Conservation (phyloP, 2,329 filamentous ascomycete genomes). For the Colletotrichum aenigma region DNA sequence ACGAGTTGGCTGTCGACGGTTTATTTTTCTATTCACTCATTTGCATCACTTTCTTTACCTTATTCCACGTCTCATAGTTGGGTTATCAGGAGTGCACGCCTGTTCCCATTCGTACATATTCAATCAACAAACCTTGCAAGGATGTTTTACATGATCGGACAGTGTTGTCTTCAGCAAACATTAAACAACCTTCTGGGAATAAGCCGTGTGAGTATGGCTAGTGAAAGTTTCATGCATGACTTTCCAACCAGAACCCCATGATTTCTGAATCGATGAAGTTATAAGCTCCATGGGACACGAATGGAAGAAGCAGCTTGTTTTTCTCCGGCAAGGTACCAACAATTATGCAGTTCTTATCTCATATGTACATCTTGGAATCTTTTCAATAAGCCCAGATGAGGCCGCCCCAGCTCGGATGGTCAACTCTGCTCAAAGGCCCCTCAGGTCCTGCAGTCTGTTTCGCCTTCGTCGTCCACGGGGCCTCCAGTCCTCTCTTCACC, state of each 20-base stretch:
- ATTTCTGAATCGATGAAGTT: not conserved
- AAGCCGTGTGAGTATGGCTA: no score
- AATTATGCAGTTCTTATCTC: not conserved
- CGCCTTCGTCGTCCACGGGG: slow-evolving; percentile 10
- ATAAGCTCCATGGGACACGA: not conserved
- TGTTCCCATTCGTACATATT: not conserved
- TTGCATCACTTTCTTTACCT: not conserved
- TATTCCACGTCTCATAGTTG: not conserved
- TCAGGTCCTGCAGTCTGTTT: not conserved
- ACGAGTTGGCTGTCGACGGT: not conserved
- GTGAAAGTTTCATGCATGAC: not conserved
- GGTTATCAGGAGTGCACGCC: not conserved
- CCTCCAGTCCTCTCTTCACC: slow-evolving; percentile 26
- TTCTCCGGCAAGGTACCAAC: accelerated
- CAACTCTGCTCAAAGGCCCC: not conserved
- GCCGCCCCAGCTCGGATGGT: slow-evolving; percentile 9
- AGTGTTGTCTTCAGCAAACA: not conserved
- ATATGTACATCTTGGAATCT: accelerated
- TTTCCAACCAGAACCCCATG: not conserved
- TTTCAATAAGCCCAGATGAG: not conserved
- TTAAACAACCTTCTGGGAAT: no score
- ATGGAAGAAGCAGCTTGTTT: accelerated
- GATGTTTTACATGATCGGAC: accelerated
- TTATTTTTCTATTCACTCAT: not conserved
- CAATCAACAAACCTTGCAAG: not conserved